Percentiles rank a stretch among this genome's conserved stretches.
Conservation (phyloP, 106 monocot genomes). For the Dioscorea alata region DNA sequence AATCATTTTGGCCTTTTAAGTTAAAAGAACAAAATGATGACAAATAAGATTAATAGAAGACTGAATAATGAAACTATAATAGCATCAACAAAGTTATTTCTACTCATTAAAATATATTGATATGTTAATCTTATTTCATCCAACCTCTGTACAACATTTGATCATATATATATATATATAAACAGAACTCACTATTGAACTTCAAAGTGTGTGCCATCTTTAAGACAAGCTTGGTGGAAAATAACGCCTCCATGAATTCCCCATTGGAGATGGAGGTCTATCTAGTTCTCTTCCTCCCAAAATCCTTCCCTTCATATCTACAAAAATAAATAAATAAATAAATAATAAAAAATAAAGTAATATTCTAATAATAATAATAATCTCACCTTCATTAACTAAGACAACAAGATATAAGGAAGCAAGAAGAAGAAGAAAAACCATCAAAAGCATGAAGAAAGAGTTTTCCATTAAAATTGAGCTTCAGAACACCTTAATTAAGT, state of each 20-base stretch:
- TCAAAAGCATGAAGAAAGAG: background rate
- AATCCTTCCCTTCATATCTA: background rate
- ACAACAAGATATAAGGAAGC: background rate
- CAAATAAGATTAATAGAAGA: too few species aligned
- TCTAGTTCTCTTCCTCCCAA: background rate
- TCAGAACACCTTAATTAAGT: background rate
- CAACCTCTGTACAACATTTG: too few species aligned
- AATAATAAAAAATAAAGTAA: background rate
- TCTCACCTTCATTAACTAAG: background rate
- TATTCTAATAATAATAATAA: background rate
- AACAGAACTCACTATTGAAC: too few species aligned
- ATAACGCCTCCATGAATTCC: constrained; percentile 1
- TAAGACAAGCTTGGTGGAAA: background rate
- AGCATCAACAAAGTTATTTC: too few species aligned
- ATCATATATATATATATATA: too few species aligned
- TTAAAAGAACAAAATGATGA: too few species aligned
- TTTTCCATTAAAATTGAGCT: background rate
- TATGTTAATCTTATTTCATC: too few species aligned
- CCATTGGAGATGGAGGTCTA: background rate
- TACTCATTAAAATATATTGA: too few species aligned
- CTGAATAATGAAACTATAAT: too few species aligned
- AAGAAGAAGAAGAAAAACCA: background rate
- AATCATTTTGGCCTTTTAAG: too few species aligned
- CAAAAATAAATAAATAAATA: background rate
- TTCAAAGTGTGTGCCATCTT: too few species aligned